Evolutionary conservation across 768 basidiomycete species (phyloP), one percentile per base, ranked within the genome.

Genomic region (Leccinum sublutescens): DNA sequence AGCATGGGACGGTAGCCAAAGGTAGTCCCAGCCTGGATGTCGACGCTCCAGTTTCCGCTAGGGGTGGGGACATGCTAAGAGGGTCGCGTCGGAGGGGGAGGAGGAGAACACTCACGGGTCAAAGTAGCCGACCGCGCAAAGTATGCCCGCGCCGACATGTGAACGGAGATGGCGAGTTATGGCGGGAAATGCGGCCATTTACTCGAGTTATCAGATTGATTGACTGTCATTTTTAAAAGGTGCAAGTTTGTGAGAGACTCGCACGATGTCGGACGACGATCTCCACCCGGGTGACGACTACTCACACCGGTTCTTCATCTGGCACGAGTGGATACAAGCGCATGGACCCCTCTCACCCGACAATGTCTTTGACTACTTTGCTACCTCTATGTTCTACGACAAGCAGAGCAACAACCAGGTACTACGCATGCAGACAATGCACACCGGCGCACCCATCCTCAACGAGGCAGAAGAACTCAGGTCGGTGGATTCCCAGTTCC

Each of bases 331-430:
- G 89, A 86, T 93, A 57, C 86, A 90, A 85, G 91, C 86, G 5
- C 85, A 91, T 62, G 93, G 91, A 4, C 87, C 87, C 3, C 79
- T 95, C 64, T 85, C 88, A 8, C 72, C 80, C 2, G 84, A 90
- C 64, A 91, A 88, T 69, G 92, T 91, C 53, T 87, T 95, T 62
- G 92, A 95, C 57, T 96, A 95, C 78, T 96, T 96, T 71, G 79
- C 88, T 12, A 85, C 85, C 1, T 94, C 92, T 29, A 93, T 93
- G 85, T 95, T 94, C 78, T 96, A 93, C 71, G 93, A 95, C 75
- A 92, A 92, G 73, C 89, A 91, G 75, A 93, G 90, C 76, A 95
- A 89, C 74, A 96, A 96, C 73, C 91, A 94, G 66, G 86, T 90
- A 31, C 77, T 96, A 48, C 88, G 93, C 65, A 96, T 96, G 94